Evolutionary conservation across 169 alveolate species (phyloP).

Genomic region (Cyclospora cayetanensis): DNA sequence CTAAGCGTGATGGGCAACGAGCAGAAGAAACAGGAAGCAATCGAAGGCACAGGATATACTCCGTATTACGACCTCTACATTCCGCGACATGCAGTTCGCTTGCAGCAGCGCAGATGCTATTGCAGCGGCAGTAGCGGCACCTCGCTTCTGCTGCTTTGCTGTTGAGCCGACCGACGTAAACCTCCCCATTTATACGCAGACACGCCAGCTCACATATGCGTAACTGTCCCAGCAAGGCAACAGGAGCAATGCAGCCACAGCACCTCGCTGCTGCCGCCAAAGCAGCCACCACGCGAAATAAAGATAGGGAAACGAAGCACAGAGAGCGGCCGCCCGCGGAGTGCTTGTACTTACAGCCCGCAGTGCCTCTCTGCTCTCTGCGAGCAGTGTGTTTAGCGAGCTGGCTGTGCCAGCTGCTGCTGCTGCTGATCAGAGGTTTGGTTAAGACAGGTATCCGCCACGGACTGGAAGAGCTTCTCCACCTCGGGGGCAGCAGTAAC

Average conservation of each 20-base stretch:
- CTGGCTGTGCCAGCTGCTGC: constrained; percentile 56
- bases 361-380: not conserved
- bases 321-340: not conserved
- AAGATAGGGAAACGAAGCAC: not conserved
- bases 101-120: no score
- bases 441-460: constrained; percentile 69
- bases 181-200: no score
- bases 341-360: not conserved
- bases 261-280: not conserved
- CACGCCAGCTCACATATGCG: no score
- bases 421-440: constrained; percentile 51
- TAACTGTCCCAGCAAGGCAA: no score
- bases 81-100: no score
- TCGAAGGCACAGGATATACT: no score
- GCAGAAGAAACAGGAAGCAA: no score
- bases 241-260: not conserved
- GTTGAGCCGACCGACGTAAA: no score
- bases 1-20: no score
- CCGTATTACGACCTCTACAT: no score
- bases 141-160: no score
- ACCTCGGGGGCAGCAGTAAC: constrained; percentile 72
- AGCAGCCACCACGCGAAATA: not conserved
- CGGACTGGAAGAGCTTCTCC: constrained; percentile 73
- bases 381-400: not conserved
- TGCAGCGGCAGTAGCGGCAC: no score